Base-by-base conservation (phyloP, 768 basidiomycete genomes). In the Tulasnella sp. region DNA sequence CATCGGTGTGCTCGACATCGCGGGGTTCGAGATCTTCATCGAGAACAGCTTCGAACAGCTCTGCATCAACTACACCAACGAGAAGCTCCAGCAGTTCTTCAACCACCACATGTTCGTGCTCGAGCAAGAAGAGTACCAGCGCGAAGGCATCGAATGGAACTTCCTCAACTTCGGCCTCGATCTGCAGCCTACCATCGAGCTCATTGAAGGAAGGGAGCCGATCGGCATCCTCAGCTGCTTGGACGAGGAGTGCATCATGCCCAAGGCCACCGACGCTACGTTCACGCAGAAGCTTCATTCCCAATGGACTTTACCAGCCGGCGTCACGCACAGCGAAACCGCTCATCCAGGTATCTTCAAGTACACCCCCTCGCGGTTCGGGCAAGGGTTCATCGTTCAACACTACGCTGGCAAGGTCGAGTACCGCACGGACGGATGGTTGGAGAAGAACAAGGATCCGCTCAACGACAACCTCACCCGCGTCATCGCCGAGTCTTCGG, bases 21-120 rank as follows among this genome's bases (percentile, higher is more conserved):
- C 98, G 9, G 98, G 98, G 11, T 99, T 99, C 85, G 98, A 99
- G 84, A 99, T 99, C 79, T 88, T 88, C 77, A 83, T 83, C 76
- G 87, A 92, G 82, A 98, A 98, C 83, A 92, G 92, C 11, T 99
- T 98, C 84, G 98, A 99, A 82, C 98, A 99, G 84, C 89, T 99
- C 37, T 89, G 97, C 81, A 99, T 99, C 89, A 99, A 99, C 83
- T 97, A 94, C 82, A 99, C 97, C 67, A 99, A 99, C 86, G 98
- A 99, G 88, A 97, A 93, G 83, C 88, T 99, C 11, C 97, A 98
- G 83, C 97, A 98, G 84, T 95, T 94, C 84, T 96, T 96, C 89
- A 99, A 99, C 82, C 95, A 99, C 84, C 98, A 99, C 84, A 99
- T 99, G 98, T 99, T 99, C 84, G 95, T 98, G 51, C 90, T 99